Evolutionary conservation across 371 early-diverging fungal species (phyloP).

Genomic region (Zychaea mexicana): DNA sequence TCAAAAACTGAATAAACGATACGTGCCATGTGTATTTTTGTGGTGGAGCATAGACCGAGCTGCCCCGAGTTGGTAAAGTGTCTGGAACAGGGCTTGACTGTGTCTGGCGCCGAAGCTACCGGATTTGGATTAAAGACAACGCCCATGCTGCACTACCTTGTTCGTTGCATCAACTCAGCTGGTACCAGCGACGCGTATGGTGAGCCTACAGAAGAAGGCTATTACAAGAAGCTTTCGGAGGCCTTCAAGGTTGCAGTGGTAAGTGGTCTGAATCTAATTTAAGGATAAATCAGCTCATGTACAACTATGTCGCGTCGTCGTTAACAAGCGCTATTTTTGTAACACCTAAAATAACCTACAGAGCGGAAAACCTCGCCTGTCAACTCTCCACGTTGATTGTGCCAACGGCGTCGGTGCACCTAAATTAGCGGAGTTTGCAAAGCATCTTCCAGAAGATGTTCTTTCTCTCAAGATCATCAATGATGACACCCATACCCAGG

Average conservation of each 20-base stretch:
- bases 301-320: too few relatives aligned
- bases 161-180: slow-evolving; percentile 86
- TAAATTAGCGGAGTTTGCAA: slow-evolving; percentile 77
- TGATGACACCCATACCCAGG: slow-evolving; percentile 63
- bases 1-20: too few relatives aligned
- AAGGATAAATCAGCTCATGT: neutral
- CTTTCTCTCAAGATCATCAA: slow-evolving; percentile 73
- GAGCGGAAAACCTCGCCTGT: slow-evolving; percentile 68
- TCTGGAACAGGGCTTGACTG: slow-evolving; percentile 80
- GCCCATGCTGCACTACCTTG: slow-evolving; percentile 97
- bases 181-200: slow-evolving; percentile 85
- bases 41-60: slow-evolving; percentile 68
- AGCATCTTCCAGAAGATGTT: slow-evolving; percentile 65
- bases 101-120: slow-evolving; percentile 64
- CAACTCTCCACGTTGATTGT: slow-evolving; percentile 84
- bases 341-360: slow-evolving; percentile 19
- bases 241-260: slow-evolving; percentile 87
- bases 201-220: slow-evolving; percentile 90
- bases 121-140: slow-evolving; percentile 96
- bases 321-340: too few relatives aligned
- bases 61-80: slow-evolving; percentile 83
- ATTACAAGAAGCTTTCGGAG: slow-evolving; percentile 83
- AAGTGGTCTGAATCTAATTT: slow-evolving; percentile 20
- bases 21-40: too few relatives aligned
- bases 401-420: slow-evolving; percentile 99